Percentiles rank a stretch among this genome's conserved stretches.
phyloP scores from a whole-genome alignment of 106 monocot genomes.

The Dioscorea dumetorum region DNA sequence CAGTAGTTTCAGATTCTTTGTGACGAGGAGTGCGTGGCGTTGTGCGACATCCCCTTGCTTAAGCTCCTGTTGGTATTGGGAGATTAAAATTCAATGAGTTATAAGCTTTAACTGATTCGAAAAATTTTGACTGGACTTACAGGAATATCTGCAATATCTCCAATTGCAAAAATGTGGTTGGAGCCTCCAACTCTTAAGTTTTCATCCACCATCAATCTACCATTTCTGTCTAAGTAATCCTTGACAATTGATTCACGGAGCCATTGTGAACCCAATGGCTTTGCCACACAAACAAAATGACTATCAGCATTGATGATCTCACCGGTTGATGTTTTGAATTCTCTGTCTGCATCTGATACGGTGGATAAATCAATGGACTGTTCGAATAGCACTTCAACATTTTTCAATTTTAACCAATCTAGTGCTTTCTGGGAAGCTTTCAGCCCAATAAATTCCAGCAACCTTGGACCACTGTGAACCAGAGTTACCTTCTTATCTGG shows the following conservation, averaged over 20 bases:
- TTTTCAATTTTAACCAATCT: slow-evolving; percentile 31
- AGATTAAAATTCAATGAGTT: too few relatives aligned
- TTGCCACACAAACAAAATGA: slow-evolving; percentile 27
- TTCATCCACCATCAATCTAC: slow-evolving; percentile 28
- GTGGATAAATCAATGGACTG: slow-evolving; percentile 23
- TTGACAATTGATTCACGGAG: slow-evolving; percentile 20
- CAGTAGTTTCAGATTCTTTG: slow-evolving; percentile 8
- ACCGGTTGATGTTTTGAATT: slow-evolving; percentile 18
- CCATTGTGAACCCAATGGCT: slow-evolving; percentile 27
- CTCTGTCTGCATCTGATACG: slow-evolving; percentile 5
- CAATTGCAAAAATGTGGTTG: slow-evolving; percentile 30
- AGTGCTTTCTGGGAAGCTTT: slow-evolving; percentile 27
- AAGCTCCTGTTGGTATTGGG: background rate
- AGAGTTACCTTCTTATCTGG: slow-evolving; percentile 35
- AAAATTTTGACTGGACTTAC: slow-evolving; percentile 1
- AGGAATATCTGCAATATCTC: slow-evolving; percentile 24
- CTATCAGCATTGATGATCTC: slow-evolving; percentile 25
- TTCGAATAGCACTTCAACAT: slow-evolving; percentile 33
- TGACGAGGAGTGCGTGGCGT: background rate
- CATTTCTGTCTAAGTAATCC: slow-evolving; percentile 17
- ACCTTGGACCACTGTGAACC: slow-evolving; percentile 28
- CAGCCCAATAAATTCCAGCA: slow-evolving; percentile 25
- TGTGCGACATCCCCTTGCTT: slow-evolving; percentile 1
- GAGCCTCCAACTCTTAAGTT: slow-evolving; percentile 21
- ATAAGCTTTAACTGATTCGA: background rate